Evolutionary conservation across 352 stramenopile species (phyloP).

Genomic region (Phytopythium oedochilum): DNA sequence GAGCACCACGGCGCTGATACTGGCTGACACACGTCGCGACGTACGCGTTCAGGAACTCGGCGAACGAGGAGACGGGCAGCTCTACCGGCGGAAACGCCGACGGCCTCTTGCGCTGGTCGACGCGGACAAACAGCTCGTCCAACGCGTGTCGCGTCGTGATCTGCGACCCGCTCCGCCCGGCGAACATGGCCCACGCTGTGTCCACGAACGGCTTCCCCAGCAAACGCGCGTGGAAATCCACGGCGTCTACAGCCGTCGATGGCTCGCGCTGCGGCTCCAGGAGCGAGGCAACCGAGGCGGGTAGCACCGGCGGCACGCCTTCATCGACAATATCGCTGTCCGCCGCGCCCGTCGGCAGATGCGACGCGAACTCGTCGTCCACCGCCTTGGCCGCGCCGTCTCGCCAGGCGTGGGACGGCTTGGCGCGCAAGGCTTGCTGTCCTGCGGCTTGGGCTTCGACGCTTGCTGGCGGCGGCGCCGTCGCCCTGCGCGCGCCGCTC

Average conservation of each 20-base stretch:
- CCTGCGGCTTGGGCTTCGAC: no score
- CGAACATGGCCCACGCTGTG: slow-evolving; percentile 44
- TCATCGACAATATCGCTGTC: background rate
- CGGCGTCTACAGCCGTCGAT: slow-evolving; percentile 32
- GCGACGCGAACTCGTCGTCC: slow-evolving; percentile 11
- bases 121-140: slow-evolving; percentile 25
- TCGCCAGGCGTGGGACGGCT: slow-evolving; percentile 65
- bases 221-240: slow-evolving; percentile 52
- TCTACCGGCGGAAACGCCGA: slow-evolving; percentile 22
- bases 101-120: slow-evolving; percentile 46
- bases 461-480: no score
- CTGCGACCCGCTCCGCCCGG: slow-evolving; percentile 21
- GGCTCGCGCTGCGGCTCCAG: background rate
- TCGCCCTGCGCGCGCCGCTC: slow-evolving; percentile 2
- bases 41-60: slow-evolving; percentile 55
- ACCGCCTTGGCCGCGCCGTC: slow-evolving; percentile 28
- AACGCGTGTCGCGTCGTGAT: slow-evolving; percentile 25
- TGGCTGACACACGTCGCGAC: slow-evolving; percentile 36
- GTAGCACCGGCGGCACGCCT: background rate
- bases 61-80: slow-evolving; percentile 43
- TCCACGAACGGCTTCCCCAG: slow-evolving; percentile 65
- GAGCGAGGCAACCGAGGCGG: background rate
- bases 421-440: no score
- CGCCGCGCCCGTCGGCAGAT: slow-evolving; percentile 6
- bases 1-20: slow-evolving; percentile 4